A percentile compares a stretch with the other conserved stretches of the same genome.
These are phyloP conservation scores for Aspergillus cejpii DNA, from an alignment of 2,329 filamentous ascomycete genomes.

Conservation along the genomic window DNA sequence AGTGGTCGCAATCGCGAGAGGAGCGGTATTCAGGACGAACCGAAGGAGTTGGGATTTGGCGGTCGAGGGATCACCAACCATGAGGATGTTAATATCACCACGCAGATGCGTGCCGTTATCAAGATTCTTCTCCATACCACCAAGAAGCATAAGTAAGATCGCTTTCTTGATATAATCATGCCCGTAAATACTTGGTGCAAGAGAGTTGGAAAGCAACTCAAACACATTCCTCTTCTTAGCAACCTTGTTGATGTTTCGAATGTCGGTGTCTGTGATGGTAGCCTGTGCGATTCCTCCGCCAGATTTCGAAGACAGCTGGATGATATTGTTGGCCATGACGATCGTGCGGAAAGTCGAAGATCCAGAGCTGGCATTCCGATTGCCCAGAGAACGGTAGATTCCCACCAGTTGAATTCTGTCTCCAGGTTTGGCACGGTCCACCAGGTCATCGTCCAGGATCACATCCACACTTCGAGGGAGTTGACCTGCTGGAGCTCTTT, in stretches of 20 bases:
- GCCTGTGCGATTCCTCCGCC: slow-evolving; percentile 88
- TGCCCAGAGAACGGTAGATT: slow-evolving; percentile 88
- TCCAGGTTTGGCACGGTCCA: slow-evolving; percentile 89
- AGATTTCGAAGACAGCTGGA: slow-evolving; percentile 90
- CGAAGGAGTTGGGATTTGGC: slow-evolving; percentile 97
- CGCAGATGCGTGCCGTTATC: slow-evolving; percentile 96
- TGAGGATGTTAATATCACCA: slow-evolving; percentile 98
- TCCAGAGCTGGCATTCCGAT: slow-evolving; percentile 81
- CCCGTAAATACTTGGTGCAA: slow-evolving; percentile 93
- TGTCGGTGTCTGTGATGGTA: slow-evolving; percentile 90
- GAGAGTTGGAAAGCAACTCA: slow-evolving; percentile 82
- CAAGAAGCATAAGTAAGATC: slow-evolving; percentile 86
- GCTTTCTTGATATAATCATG: slow-evolving; percentile 98
- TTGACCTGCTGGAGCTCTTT: slow-evolving; percentile 89
- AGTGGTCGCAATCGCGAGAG: slow-evolving; percentile 91
- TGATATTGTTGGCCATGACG: slow-evolving; percentile 89
- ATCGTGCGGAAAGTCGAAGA: slow-evolving; percentile 93
- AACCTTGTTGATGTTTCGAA: slow-evolving; percentile 97
- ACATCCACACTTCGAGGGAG: slow-evolving; percentile 93
- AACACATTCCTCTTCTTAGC: slow-evolving; percentile 92
- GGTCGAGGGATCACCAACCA: slow-evolving; percentile 97
- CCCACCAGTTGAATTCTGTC: slow-evolving; percentile 97
- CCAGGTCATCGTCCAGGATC: slow-evolving; percentile 91
- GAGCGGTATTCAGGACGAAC: slow-evolving; percentile 95
- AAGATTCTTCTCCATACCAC: slow-evolving; percentile 96